These are phyloP conservation scores for Fusarium sterilihyphosum DNA, from an alignment of 2,329 filamentous ascomycete species.

Conservation along the genomic window DNA sequence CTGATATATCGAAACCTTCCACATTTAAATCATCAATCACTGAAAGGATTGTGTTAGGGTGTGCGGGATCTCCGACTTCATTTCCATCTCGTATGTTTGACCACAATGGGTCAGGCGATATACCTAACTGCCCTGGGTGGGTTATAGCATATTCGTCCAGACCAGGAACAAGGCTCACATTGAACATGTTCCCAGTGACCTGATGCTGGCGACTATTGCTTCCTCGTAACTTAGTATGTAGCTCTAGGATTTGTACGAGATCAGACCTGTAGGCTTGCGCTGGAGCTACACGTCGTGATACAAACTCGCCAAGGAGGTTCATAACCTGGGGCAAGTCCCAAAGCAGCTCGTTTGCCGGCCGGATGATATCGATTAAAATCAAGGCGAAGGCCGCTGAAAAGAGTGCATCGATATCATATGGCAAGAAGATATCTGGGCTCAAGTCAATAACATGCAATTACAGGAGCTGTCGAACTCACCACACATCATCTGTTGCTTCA, in stretches of 20 bases:
- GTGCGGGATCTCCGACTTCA: neutral
- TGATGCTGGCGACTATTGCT: neutral
- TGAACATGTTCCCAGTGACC: neutral
- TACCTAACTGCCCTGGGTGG: neutral
- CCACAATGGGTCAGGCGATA: constrained; percentile 33
- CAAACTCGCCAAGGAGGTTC: constrained; percentile 24
- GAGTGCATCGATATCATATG: constrained; percentile 33
- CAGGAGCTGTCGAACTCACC: neutral
- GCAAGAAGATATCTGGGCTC: constrained; percentile 28
- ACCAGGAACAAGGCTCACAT: neutral
- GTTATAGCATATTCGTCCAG: constrained; percentile 18
- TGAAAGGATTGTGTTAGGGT: constrained; percentile 25
- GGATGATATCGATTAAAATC: constrained; percentile 31
- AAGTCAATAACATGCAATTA: neutral
- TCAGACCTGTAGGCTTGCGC: constrained; percentile 32
- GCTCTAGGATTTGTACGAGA: constrained; percentile 25
- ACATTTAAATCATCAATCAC: constrained; percentile 31
- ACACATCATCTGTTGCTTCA: constrained; percentile 35
- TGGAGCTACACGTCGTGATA: constrained; percentile 28
- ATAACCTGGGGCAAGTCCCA: constrained; percentile 38
- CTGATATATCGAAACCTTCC: neutral
- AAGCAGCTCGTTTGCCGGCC: constrained; percentile 30
- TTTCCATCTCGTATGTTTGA: constrained; percentile 10
- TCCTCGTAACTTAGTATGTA: constrained; percentile 26
- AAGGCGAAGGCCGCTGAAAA: constrained; percentile 34